These are phyloP conservation scores for Penicillium goetzii DNA, from an alignment of 495 filamentous ascomycete genomes.

Conservation along the genomic window DNA sequence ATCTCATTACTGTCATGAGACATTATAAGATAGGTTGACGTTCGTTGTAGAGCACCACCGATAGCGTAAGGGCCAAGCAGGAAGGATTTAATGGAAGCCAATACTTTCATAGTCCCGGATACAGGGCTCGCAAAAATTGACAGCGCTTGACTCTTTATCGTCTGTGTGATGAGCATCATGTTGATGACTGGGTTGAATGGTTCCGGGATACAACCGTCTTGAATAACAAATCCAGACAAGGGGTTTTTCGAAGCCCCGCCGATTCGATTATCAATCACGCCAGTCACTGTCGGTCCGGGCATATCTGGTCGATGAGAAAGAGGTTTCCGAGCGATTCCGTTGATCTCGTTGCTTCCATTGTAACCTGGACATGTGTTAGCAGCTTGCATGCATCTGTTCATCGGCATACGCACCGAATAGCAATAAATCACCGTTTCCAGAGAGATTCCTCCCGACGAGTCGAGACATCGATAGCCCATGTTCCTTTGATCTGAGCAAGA, in stretches of 20 bases:
- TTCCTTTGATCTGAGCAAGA: neutral
- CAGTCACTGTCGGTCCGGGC: constrained; percentile 63
- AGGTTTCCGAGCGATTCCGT: neutral
- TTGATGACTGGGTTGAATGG: constrained; percentile 60
- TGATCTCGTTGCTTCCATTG: neutral
- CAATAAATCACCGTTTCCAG: neutral
- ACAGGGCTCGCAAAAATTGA: neutral
- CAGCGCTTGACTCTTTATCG: neutral
- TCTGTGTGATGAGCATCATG: constrained; percentile 44
- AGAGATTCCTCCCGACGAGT: neutral
- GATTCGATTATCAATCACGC: constrained; percentile 64
- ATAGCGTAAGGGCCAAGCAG: constrained; percentile 60
- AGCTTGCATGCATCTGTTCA: neutral
- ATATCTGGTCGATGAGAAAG: neutral
- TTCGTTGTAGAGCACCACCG: constrained; percentile 59
- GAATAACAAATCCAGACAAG: constrained; percentile 65
- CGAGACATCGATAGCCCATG: neutral
- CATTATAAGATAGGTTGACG: constrained; percentile 72
- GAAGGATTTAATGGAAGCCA: neutral
- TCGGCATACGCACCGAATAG: neutral
- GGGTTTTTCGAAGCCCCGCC: constrained; percentile 38
- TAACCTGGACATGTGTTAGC: neutral
- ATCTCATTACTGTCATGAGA: constrained; percentile 70
- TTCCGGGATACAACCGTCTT: constrained; percentile 65
- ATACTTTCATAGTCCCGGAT: neutral